phyloP scores from a whole-genome alignment of 441 rosid genomes.

The Mallotus japonicus region DNA sequence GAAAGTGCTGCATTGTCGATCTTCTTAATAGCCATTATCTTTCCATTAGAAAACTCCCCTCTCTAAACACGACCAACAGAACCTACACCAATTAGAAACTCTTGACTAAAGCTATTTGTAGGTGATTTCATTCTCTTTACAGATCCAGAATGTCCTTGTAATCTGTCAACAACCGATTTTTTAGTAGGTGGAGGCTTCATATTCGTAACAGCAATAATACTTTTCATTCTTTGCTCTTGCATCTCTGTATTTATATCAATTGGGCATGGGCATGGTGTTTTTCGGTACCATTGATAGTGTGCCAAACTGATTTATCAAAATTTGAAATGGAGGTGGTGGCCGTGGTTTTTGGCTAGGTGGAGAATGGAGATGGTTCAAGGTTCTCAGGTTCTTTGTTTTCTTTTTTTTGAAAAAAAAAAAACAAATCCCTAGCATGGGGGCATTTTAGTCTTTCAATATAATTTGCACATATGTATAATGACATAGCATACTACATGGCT shows the following conservation, averaged over 20 bases:
- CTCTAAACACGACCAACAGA: constrained; percentile 93
- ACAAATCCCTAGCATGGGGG: too few relatives aligned
- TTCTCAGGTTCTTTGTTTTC: too few relatives aligned
- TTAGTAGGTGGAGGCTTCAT: constrained; percentile 70
- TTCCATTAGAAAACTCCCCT: constrained; percentile 81
- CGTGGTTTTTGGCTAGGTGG: constrained; percentile 3
- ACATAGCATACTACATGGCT: too few relatives aligned
- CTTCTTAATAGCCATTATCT: too few relatives aligned
- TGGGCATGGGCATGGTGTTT: too few relatives aligned
- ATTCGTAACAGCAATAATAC: constrained; percentile 62
- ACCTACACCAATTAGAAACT: constrained; percentile 88
- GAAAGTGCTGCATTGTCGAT: too few relatives aligned
- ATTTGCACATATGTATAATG: too few relatives aligned
- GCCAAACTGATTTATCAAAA: too few relatives aligned
- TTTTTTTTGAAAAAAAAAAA: too few relatives aligned
- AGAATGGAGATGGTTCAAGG: too few relatives aligned
- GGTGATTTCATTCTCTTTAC: constrained; percentile 72
- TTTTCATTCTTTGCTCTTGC: constrained; percentile 68
- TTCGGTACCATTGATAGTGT: too few relatives aligned
- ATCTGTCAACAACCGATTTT: constrained; percentile 54
- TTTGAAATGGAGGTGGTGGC: constrained; percentile 71
- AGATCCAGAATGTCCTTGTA: constrained; percentile 68
- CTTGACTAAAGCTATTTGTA: constrained; percentile 92
- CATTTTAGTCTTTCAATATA: too few relatives aligned
- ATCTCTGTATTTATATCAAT: constrained; percentile 42